Evolutionary conservation across 2,329 filamentous ascomycete genomes (phyloP), one percentile per base, ranked within the genome.

Genomic region (Sarocladium brachiariae): DNA sequence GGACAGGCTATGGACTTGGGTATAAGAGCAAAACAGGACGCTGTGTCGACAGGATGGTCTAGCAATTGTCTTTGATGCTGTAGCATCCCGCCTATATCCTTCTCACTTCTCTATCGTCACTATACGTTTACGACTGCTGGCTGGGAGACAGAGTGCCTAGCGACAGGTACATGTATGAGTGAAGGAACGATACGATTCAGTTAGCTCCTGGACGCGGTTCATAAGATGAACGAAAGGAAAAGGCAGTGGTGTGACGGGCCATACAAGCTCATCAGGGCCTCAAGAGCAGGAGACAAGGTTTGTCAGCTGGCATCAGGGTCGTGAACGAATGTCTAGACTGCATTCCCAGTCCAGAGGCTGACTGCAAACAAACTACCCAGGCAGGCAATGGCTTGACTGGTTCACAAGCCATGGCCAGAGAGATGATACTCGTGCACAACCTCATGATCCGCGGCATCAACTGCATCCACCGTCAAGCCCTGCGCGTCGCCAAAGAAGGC

Each of bases 181-280:
- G n/a, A n/a, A n/a, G n/a, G n/a, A n/a, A n/a, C n/a, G n/a, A n/a
- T n/a, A n/a, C n/a, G n/a, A n/a, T n/a, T n/a, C n/a, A n/a, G n/a
- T n/a, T n/a, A n/a, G n/a, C n/a, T n/a, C n/a, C n/a, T n/a, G n/a
- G n/a, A n/a, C n/a, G n/a, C n/a, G n/a, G n/a, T n/a, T n/a, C n/a
- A n/a, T n/a, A n/a, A n/a, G n/a, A 49, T 35, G 31, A n/a, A 10
- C 18, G 46, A 49, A 13, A 23, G 13, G 19, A 49, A 27, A 8
- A 63, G 61, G 43, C 55, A 54, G 3, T 68, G 65, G 65, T 65
- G 60, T 3, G 64, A 68, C 16, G 59, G 59, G n/a, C 65, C 65
- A 0, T 67, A 64, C 35, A 50, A 58, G 21, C 58, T 68, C 39
- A 62, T 68, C 37, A 54, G 57, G 18, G 51, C 56, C 13, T 54